Evolutionary conservation across 805 yeast species (phyloP), one percentile per base, ranked within the genome.

Genomic region (Kuraishia molischiana): DNA sequence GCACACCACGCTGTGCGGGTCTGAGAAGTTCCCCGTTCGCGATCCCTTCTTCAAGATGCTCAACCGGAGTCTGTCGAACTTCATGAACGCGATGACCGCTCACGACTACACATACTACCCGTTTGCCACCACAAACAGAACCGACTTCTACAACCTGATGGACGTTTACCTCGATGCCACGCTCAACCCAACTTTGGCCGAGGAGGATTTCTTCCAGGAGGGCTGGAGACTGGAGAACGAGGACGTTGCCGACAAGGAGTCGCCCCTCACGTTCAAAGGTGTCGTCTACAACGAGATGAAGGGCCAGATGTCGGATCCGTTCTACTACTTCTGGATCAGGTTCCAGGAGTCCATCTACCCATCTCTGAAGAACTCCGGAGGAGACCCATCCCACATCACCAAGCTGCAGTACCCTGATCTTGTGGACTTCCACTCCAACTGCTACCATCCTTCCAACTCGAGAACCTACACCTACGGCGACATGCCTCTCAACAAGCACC

Each of bases 21-120:
- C 97, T 1, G 67, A 72, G 40, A 83, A 81, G 52, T 92, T 77
- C 56, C 97, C 97, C 2, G 96, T 92, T 1, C 68, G 97, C 47
- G 98, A 92, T 59, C 98, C 98, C 2, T 92, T 92, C 58, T 92
- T 92, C 72, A 90, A 90, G 56, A 92, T 92, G 98, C 67, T 90
- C 41, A 90, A 87, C 56, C 64, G 97, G 45, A 86, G 97, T n/a
- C 63, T 92, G 50, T 79, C 96, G 24, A 92, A 86, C 56, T 92
- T 87, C 59, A 92, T 92, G 98, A 92, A 92, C 56, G 98, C 98
- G 6, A 85, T 92, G 96, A 92, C 98, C 0, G 98, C 95, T 18
- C 89, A 84, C 49, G 97, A 92, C 59, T 89, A 87, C 53, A 92
- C 98, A 0, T 89, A 78, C 58, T 92, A 84, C 51, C 98, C 98